Percentiles rank a stretch among this genome's conserved stretches.
phyloP scores from a whole-genome alignment of 768 basidiomycete species.

The Tricholoma hemisulphureum region DNA sequence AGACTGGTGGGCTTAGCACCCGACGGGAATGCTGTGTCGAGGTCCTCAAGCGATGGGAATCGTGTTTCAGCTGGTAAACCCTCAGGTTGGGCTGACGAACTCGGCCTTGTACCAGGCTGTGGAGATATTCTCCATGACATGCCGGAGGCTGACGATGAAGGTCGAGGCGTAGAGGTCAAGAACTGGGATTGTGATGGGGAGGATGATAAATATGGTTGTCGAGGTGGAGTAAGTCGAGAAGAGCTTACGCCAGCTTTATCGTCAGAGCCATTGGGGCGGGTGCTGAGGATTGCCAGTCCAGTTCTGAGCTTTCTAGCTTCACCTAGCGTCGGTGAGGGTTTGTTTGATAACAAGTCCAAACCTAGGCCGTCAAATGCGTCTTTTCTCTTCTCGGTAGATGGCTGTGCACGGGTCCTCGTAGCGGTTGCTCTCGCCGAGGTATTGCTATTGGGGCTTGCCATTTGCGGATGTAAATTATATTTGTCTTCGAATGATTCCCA shows the following conservation, averaged over 20 bases:
- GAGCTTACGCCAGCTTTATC: conserved; percentile 23
- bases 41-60: conserved; percentile 85
- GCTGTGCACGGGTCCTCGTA: conserved; percentile 4
- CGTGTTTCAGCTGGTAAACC: conserved; percentile 62
- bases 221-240: conserved; percentile 37
- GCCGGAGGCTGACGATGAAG: conserved; percentile 23
- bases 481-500: conserved; percentile 49
- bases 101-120: conserved; percentile 27
- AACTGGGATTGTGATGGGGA: conserved; percentile 29
- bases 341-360: conserved; percentile 40
- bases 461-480: conserved; percentile 17
- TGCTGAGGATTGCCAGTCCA: conserved; percentile 58
- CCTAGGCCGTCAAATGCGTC: conserved; percentile 84
- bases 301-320: conserved; percentile 74
- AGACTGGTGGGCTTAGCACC: conserved; percentile 18
- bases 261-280: conserved; percentile 22
- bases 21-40: conserved; percentile 54
- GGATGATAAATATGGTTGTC: conserved; percentile 24
- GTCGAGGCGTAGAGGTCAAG: conserved; percentile 29
- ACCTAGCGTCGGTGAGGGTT: conserved; percentile 64
- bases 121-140: conserved; percentile 32
- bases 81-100: conserved; percentile 35
- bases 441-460: conserved; percentile 15
- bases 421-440: conserved; percentile 12
- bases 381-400: conserved; percentile 33